Percentiles rank a stretch among this genome's conserved stretches.
phyloP scores from a whole-genome alignment of 306 rosid species.

The Pachyrhizus erosus region DNA sequence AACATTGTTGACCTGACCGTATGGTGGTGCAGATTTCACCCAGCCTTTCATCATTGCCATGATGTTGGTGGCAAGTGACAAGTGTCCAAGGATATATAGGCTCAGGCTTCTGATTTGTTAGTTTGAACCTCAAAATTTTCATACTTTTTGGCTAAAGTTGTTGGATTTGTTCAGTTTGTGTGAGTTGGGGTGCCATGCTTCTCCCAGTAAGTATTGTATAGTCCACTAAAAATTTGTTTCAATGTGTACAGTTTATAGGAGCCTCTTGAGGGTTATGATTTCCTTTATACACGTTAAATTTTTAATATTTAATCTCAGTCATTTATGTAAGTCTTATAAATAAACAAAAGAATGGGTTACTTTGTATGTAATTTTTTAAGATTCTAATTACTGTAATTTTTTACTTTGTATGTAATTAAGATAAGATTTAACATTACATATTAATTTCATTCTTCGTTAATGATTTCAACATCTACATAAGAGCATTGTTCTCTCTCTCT shows the following conservation, averaged over 20 bases:
- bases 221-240: not conserved
- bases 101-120: not conserved
- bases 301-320: not conserved
- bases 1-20: not conserved
- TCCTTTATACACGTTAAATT: not conserved
- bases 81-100: no score
- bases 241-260: not conserved
- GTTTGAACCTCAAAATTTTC: not conserved
- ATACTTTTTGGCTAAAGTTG: not conserved
- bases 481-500: not conserved
- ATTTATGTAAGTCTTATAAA: not conserved
- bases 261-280: not conserved
- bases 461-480: not conserved
- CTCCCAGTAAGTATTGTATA: no score
- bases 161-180: not conserved
- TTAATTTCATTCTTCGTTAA: not conserved
- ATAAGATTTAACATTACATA: not conserved
- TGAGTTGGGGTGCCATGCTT: no score
- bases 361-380: not conserved
- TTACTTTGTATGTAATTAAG: not conserved
- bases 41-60: not conserved
- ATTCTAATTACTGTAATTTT: not conserved
- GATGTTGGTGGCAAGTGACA: no score
- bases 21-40: not conserved
- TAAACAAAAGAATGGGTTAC: not conserved